Evolutionary conservation across 495 filamentous ascomycete genomes (phyloP).

Genomic region (Trypethelium eluteriae): DNA sequence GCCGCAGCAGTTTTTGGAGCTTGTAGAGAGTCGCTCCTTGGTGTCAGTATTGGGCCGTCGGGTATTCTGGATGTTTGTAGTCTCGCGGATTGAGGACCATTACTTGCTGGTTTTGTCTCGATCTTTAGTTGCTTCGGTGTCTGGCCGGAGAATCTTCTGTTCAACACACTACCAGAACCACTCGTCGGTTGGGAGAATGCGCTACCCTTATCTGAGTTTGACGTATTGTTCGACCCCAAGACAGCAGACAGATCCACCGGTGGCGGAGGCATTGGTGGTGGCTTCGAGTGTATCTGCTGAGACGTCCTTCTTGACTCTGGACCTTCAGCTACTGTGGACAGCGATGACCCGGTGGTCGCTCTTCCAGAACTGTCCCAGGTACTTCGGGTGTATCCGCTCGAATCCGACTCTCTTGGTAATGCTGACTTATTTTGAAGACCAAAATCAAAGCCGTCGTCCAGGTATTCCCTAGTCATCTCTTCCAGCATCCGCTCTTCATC

Average conservation of each 20-base stretch:
- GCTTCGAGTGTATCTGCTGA: constrained; percentile 31
- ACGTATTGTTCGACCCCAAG: constrained; percentile 28
- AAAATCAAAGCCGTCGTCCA: constrained; percentile 76
- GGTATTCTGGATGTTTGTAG: background rate
- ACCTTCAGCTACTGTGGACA: constrained; percentile 73
- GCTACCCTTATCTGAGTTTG: constrained; percentile 18
- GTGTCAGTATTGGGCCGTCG: background rate
- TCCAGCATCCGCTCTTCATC: constrained; percentile 89
- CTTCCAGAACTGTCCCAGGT: constrained; percentile 87
- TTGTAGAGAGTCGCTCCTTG: background rate
- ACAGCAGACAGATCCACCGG: constrained; percentile 25
- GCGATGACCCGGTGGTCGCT: constrained; percentile 59
- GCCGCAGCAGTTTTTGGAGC: constrained; percentile 7
- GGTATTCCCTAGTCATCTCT: constrained; percentile 82
- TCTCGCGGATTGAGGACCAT: constrained; percentile 7
- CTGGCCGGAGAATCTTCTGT: constrained; percentile 72
- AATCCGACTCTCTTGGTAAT: constrained; percentile 80
- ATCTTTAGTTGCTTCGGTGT: constrained; percentile 79
- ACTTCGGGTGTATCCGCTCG: constrained; percentile 71
- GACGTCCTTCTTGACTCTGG: constrained; percentile 26
- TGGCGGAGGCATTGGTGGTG: constrained; percentile 23
- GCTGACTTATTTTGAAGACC: constrained; percentile 63
- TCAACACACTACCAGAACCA: constrained; percentile 56
- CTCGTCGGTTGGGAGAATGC: constrained; percentile 33
- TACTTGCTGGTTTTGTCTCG: constrained; percentile 48